These are phyloP conservation scores for Volvariella volvacea DNA, from an alignment of 1,284 basidiomycete genomes.

Conservation along the genomic window DNA sequence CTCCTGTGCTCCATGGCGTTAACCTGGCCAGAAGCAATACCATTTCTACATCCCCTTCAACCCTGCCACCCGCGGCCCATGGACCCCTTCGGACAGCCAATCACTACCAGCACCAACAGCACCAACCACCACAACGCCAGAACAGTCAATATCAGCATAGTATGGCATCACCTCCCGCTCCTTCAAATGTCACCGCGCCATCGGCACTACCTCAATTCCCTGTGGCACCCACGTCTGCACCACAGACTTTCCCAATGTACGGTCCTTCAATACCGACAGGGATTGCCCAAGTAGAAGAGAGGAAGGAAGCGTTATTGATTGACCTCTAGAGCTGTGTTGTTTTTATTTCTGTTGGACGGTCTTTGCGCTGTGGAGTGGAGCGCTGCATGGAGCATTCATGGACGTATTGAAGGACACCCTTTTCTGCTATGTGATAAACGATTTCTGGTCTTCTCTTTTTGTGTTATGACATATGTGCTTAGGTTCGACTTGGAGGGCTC, in stretches of 20 bases:
- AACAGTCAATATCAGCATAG: constrained; percentile 13
- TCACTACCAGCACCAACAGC: constrained; percentile 13
- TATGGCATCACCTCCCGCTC: constrained; percentile 19
- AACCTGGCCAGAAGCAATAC: constrained; percentile 39
- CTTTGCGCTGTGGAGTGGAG: too few species aligned
- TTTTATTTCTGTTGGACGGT: too few species aligned
- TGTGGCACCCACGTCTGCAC: constrained; percentile 56
- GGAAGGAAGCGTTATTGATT: constrained; percentile 82
- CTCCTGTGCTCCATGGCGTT: constrained; percentile 1
- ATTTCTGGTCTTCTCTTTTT: too few species aligned
- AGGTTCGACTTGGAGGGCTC: too few species aligned
- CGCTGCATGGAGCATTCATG: too few species aligned
- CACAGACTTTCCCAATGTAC: constrained; percentile 49
- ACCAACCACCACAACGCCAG: constrained; percentile 20
- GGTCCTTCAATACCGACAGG: constrained; percentile 34
- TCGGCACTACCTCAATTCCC: constrained; percentile 57
- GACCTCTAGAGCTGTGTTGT: constrained; percentile 38
- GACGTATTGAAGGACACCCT: too few species aligned
- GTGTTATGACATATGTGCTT: too few species aligned
- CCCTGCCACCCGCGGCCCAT: constrained; percentile 25
- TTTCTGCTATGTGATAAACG: too few species aligned
- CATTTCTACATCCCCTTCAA: constrained; percentile 25
- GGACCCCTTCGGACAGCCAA: constrained; percentile 19
- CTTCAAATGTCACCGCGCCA: constrained; percentile 14
- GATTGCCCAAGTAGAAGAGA: constrained; percentile 53